phyloP scores from a whole-genome alignment of 768 basidiomycete genomes.

The Sarcodon aspratus region DNA sequence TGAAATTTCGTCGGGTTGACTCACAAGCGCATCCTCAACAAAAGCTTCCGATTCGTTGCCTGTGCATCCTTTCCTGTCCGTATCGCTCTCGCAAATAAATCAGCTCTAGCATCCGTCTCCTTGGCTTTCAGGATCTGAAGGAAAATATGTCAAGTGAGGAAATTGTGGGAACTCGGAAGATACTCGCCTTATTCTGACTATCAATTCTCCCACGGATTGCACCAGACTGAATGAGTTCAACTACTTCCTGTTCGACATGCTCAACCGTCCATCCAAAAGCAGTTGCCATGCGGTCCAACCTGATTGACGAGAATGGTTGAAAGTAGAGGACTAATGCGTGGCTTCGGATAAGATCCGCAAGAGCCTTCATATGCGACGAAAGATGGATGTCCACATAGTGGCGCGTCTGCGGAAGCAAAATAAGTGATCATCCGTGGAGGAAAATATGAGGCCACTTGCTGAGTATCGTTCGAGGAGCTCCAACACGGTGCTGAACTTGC shows the following conservation, averaged over 20 bases:
- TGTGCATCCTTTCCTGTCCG: conserved; percentile 64
- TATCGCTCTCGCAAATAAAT: conserved; percentile 67
- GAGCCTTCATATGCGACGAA: conserved; percentile 46
- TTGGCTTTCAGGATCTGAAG: conserved; percentile 68
- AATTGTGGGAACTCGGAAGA: background rate
- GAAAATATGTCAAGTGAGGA: background rate
- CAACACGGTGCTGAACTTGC: conserved; percentile 76
- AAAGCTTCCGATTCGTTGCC: conserved; percentile 60
- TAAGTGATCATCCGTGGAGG: background rate
- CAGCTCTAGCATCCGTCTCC: conserved; percentile 67
- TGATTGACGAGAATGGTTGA: conserved; percentile 79
- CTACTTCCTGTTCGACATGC: conserved; percentile 63
- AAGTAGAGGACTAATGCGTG: conserved; percentile 83
- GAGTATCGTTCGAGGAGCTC: conserved; percentile 65
- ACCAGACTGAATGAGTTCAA: conserved; percentile 65
- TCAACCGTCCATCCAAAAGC: conserved; percentile 79
- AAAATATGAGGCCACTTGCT: conserved; percentile 23
- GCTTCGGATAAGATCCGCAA: conserved; percentile 63
- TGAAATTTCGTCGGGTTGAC: conserved; percentile 14
- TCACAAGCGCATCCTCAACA: conserved; percentile 78
- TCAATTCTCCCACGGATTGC: conserved; percentile 79
- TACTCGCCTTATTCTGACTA: conserved; percentile 71
- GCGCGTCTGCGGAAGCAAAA: conserved; percentile 40
- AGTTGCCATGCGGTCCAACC: conserved; percentile 68
- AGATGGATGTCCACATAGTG: conserved; percentile 76